A percentile compares a stretch with the other conserved stretches of the same genome.
phyloP scores from a whole-genome alignment of 371 early-diverging fungal species.

The Massospora cicadina region DNA sequence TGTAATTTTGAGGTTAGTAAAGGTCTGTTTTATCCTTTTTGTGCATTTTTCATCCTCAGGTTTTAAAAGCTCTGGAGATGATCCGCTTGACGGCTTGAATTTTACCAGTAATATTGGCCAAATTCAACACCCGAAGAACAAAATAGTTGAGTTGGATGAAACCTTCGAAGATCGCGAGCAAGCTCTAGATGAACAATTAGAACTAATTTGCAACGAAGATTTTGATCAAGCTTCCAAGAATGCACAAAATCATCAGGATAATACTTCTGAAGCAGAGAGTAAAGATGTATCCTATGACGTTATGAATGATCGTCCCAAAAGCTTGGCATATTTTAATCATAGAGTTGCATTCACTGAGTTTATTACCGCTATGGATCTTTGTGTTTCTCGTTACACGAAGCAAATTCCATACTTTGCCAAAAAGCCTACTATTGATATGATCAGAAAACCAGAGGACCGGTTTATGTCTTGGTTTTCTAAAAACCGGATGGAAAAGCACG shows the following conservation, averaged over 20 bases:
- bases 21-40: not conserved
- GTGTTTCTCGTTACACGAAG: slow-evolving; percentile 28
- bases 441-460: slow-evolving; percentile 13
- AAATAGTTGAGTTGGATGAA: not conserved
- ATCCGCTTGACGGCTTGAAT: not conserved
- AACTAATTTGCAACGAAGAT: no score
- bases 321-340: slow-evolving; percentile 76
- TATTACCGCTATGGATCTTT: slow-evolving; percentile 44
- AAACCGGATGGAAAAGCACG: slow-evolving; percentile 29
- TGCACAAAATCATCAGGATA: no score
- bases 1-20: no score
- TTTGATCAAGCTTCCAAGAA: no score
- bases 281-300: not conserved
- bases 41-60: not conserved
- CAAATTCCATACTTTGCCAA: slow-evolving; percentile 13
- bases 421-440: slow-evolving; percentile 13
- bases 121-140: not conserved
- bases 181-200: no score
- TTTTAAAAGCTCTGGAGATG: not conserved
- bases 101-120: not conserved
- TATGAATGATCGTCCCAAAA: slow-evolving; percentile 22
- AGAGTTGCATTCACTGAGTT: slow-evolving; percentile 63
- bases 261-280: not conserved
- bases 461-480: slow-evolving; percentile 28
- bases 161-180: not conserved